Conservation (phyloP, 768 basidiomycete species). For the Tulasnella sp. region DNA sequence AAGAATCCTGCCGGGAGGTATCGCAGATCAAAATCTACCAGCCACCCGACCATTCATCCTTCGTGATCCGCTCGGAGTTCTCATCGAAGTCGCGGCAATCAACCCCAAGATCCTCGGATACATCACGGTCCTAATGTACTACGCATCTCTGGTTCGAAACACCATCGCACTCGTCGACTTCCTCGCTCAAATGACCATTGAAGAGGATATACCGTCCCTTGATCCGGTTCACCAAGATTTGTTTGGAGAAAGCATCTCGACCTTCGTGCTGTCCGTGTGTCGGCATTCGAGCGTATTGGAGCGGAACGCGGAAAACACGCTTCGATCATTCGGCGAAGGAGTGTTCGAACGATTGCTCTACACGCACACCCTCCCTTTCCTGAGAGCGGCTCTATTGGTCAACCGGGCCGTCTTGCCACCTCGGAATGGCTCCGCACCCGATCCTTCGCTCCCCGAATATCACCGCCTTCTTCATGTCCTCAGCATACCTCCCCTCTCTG, state of each 20-base stretch:
- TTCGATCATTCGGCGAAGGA: constrained; percentile 71
- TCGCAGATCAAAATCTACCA: constrained; percentile 67
- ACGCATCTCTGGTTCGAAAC: constrained; percentile 76
- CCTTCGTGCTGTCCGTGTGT: constrained; percentile 86
- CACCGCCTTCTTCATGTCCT: constrained; percentile 61
- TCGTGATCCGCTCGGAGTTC: constrained; percentile 79
- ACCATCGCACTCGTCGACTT: constrained; percentile 79
- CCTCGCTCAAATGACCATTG: constrained; percentile 47
- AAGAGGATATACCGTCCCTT: not conserved
- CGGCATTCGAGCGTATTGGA: constrained; percentile 82
- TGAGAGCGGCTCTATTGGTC: constrained; percentile 77
- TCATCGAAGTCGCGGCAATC: constrained; percentile 83
- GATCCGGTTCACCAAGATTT: constrained; percentile 30
- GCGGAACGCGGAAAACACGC: constrained; percentile 67
- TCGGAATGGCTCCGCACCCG: constrained; percentile 40
- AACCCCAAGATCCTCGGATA: constrained; percentile 83
- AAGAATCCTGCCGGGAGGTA: constrained; percentile 84
- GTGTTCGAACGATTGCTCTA: constrained; percentile 80
- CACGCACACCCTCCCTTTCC: constrained; percentile 81
- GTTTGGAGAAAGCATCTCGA: constrained; percentile 65
- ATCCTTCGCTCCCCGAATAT: constrained; percentile 44
- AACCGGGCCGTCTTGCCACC: constrained; percentile 64
- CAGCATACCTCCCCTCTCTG: constrained; percentile 66
- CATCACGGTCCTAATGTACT: constrained; percentile 80
- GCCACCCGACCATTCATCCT: constrained; percentile 78